Conservation (phyloP, 257 asterid genomes). For the Handroanthus guayacan region DNA sequence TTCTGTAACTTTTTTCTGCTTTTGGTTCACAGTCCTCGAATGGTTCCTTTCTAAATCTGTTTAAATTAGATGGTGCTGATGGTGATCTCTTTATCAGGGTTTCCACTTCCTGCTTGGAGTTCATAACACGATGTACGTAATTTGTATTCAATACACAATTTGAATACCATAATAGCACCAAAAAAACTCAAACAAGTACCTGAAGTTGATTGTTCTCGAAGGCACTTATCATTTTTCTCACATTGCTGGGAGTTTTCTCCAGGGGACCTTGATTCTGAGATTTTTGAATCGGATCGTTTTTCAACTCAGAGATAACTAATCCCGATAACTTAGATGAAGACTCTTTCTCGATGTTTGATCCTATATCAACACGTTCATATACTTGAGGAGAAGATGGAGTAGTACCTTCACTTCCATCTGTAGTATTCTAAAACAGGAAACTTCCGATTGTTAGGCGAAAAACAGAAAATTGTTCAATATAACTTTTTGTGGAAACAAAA, state of each 20-base stretch:
- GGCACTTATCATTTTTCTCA: slow-evolving; percentile 82
- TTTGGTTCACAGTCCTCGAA: slow-evolving; percentile 39
- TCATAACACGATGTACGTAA: slow-evolving; percentile 28
- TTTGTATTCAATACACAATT: slow-evolving; percentile 13
- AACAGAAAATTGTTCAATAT: slow-evolving; percentile 27
- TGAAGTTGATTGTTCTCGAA: slow-evolving; percentile 65
- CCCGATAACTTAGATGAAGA: slow-evolving; percentile 38
- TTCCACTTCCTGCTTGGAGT: slow-evolving; percentile 59
- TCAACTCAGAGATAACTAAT: slow-evolving; percentile 31
- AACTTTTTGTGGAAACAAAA: slow-evolving; percentile 15
- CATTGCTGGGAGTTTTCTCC: slow-evolving; percentile 62
- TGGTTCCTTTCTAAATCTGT: slow-evolving; percentile 48
- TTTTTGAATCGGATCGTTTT: slow-evolving; percentile 38
- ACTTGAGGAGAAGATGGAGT: slow-evolving; percentile 48
- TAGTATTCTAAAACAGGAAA: slow-evolving; percentile 72
- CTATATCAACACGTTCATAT: slow-evolving; percentile 30
- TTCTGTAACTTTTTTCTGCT: slow-evolving; percentile 33
- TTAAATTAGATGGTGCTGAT: slow-evolving; percentile 53
- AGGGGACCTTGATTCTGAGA: slow-evolving; percentile 42
- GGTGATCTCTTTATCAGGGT: slow-evolving; percentile 43
- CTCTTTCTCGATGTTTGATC: slow-evolving; percentile 39
- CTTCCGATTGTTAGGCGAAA: slow-evolving; percentile 52
- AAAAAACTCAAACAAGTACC: slow-evolving; percentile 52
- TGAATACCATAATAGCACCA: background rate
- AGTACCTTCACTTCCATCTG: slow-evolving; percentile 54